Evolutionary conservation across 768 basidiomycete species (phyloP).

Genomic region (Fistulinella prunicolor): DNA sequence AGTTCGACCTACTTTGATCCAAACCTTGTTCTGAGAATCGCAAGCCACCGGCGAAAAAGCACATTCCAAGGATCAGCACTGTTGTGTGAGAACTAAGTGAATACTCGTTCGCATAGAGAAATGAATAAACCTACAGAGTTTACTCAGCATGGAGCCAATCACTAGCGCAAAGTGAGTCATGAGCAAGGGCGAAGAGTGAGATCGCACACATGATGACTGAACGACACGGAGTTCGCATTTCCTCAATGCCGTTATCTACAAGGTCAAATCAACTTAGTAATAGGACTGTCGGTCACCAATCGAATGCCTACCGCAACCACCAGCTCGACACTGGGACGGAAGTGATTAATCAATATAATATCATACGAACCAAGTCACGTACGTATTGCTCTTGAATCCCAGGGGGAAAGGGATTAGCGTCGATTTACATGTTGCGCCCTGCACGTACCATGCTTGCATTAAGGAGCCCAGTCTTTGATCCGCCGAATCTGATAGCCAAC

Average conservation of each 20-base stretch:
- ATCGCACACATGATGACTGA: conserved; percentile 66
- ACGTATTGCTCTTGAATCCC: conserved; percentile 60
- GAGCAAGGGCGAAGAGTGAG: neutral
- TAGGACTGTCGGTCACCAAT: neutral
- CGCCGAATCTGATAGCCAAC: conserved; percentile 71
- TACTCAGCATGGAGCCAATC: conserved; percentile 81
- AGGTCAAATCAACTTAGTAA: neutral
- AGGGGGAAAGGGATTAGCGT: conserved; percentile 4
- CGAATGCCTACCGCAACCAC: conserved; percentile 65
- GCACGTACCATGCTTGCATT: conserved; percentile 73
- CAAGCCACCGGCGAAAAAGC: conserved; percentile 82
- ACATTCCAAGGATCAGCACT: conserved; percentile 88
- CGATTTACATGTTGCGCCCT: neutral
- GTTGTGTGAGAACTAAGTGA: conserved; percentile 6
- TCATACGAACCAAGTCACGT: conserved; percentile 26
- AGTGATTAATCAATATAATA: neutral
- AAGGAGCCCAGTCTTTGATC: conserved; percentile 71
- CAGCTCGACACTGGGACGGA: conserved; percentile 48
- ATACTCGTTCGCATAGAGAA: neutral
- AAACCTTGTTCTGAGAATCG: conserved; percentile 81
- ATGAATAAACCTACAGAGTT: conserved; percentile 48
- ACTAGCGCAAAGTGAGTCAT: conserved; percentile 41
- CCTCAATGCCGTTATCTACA: conserved; percentile 66
- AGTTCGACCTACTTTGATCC: conserved; percentile 53
- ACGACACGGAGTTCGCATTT: conserved; percentile 83